Evolutionary conservation across 2,329 filamentous ascomycete genomes (phyloP), one percentile per base, ranked within the genome.

Genomic region (Zasmidium cellare): DNA sequence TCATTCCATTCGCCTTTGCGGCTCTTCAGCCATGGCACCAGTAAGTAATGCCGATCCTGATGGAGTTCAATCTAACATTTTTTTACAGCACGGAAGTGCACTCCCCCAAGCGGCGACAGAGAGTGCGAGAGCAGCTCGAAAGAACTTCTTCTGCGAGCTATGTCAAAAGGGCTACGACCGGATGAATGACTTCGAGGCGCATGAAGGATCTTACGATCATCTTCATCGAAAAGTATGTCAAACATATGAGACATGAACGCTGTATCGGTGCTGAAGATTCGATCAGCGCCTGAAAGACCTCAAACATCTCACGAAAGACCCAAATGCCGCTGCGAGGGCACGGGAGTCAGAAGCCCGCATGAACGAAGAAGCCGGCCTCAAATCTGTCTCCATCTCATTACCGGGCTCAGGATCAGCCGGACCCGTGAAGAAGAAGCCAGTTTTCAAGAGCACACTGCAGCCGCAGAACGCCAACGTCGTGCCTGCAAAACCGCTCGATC

Each of bases 141-240:
- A 87, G 69, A 86, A 89, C 31, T 94, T 96, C 77, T 92, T 90
- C 77, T 96, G 88, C 77, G 84, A 87, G 44, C 84, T 97, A 55
- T 97, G 94, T 79, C 87, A 89, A 63, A 97, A 97, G 77, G 93
- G 92, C 68, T 99, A 97, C 77, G 87, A 88, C 1, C 91, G 94
- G 56, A 93, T 96, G 82, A 93, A 96, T 72, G 93, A 97, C 74
- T 97, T 96, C 74, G 93, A 97, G 75, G 89, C 92, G 7, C 94
- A 99, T 74, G 90, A 97, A 56, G 87, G 87, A 63, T 94, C 90
- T 69, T 97, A 97, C 75, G 94, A 97, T 72, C 94, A 99, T 76
- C 90, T 90, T 67, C 94, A 99, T 76, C 92, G 92, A 74, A 92
- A 96, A 78, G 77, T 80, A 57, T 66, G 76, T 22, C 35, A 11